Conservation (phyloP, 345 rosid species). For the Chamaenerion angustifolium region DNA sequence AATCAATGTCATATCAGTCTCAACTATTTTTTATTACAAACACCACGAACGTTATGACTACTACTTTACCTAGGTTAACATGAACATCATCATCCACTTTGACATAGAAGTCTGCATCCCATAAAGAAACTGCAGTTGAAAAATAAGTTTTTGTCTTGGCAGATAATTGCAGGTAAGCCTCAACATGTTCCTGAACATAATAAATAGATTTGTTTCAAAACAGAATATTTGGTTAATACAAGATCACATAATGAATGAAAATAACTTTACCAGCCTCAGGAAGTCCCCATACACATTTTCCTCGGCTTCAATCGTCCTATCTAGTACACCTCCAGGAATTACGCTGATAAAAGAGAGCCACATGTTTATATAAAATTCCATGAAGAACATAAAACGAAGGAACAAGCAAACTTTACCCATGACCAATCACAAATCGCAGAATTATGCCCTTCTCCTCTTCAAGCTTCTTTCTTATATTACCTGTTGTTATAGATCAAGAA, state of each 20-base stretch:
- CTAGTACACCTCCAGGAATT: constrained; percentile 47
- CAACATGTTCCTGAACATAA: constrained; percentile 49
- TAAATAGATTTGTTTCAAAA: background rate
- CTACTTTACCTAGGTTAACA: constrained; percentile 58
- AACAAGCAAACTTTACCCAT: constrained; percentile 32
- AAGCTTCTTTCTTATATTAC: constrained; percentile 43
- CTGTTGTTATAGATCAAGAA: constrained; percentile 23
- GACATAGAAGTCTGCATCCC: constrained; percentile 86
- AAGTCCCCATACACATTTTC: constrained; percentile 58
- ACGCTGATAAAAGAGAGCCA: constrained; percentile 17
- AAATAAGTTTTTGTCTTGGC: constrained; percentile 80
- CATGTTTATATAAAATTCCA: too few species aligned
- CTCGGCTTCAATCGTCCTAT: constrained; percentile 62
- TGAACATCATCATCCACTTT: constrained; percentile 97
- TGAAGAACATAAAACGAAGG: too few species aligned
- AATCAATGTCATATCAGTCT: too few species aligned
- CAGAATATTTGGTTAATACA: too few species aligned
- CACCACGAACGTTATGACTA: too few species aligned
- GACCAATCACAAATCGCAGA: constrained; percentile 82
- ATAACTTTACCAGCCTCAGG: constrained; percentile 58
- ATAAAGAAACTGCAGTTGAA: constrained; percentile 56
- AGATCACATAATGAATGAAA: background rate
- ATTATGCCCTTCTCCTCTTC: constrained; percentile 75
- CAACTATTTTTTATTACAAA: too few species aligned
- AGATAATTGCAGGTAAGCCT: constrained; percentile 71